Conservation (phyloP, 768 basidiomycete genomes). For the Gloeophyllum trabeum region DNA sequence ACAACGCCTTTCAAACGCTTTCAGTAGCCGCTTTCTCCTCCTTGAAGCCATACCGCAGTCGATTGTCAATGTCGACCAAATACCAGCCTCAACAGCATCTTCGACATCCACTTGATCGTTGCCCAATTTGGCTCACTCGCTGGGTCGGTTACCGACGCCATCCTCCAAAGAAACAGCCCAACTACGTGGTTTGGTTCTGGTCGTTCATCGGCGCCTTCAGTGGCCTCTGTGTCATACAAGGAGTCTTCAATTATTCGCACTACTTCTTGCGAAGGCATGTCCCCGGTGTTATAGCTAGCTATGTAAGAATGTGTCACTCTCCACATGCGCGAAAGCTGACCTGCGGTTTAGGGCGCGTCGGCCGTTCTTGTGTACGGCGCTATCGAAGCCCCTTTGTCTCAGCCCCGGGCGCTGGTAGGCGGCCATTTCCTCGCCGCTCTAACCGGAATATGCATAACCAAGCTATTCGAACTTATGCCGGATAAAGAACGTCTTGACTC, state of each 20-base stretch:
- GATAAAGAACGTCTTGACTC: slow-evolving; percentile 26
- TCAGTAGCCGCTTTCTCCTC: too few species aligned
- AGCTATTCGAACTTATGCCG: slow-evolving; percentile 34
- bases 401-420: slow-evolving; percentile 37
- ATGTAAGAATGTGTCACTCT: slow-evolving; percentile 19
- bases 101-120: slow-evolving; percentile 15
- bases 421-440: slow-evolving; percentile 42
- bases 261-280: slow-evolving; percentile 35
- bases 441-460: slow-evolving; percentile 37
- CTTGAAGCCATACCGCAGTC: too few species aligned
- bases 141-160: slow-evolving; percentile 34
- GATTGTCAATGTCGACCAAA: too few species aligned
- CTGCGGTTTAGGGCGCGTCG: slow-evolving; percentile 34
- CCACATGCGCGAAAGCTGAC: neutral
- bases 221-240: slow-evolving; percentile 38
- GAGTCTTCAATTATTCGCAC: slow-evolving; percentile 32
- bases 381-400: slow-evolving; percentile 39
- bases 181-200: slow-evolving; percentile 35
- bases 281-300: slow-evolving; percentile 35
- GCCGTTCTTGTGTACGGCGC: slow-evolving; percentile 44
- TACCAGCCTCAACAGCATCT: too few species aligned
- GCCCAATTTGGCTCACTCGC: slow-evolving; percentile 24
- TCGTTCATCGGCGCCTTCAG: slow-evolving; percentile 41
- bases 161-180: slow-evolving; percentile 18
- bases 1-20: too few species aligned